phyloP scores from a whole-genome alignment of 2,329 filamentous ascomycete species.

The Penicillium sp. region DNA sequence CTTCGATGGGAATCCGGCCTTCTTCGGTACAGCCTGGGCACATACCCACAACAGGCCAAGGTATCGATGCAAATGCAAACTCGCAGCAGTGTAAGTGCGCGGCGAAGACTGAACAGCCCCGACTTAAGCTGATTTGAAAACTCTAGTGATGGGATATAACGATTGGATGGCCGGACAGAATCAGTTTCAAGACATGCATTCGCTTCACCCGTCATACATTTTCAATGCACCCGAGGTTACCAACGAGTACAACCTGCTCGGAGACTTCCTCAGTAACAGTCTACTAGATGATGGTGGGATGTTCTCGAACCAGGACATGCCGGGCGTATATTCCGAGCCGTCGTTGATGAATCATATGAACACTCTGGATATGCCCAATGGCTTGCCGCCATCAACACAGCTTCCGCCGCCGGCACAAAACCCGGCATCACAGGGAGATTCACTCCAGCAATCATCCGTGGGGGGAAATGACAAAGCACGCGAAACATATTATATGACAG shows the following conservation, averaged over 20 bases:
- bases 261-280: conserved; percentile 91
- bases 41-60: too few species aligned
- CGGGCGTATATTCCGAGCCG: conserved; percentile 57
- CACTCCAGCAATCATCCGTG: conserved; percentile 58
- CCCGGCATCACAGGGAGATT: conserved; percentile 40
- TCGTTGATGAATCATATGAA: conserved; percentile 45
- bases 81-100: conserved; percentile 66
- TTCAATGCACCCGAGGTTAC: conserved; percentile 90
- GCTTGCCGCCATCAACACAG: conserved; percentile 36
- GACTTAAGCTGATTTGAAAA: conserved; percentile 24
- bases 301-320: conserved; percentile 60
- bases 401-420: conserved; percentile 28
- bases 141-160: conserved; percentile 70
- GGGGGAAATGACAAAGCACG: conserved; percentile 62
- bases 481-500: conserved; percentile 91
- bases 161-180: conserved; percentile 74
- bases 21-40: conserved; percentile 62
- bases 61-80: conserved; percentile 58
- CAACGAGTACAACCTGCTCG: conserved; percentile 93
- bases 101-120: conserved; percentile 1
- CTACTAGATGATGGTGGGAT: conserved; percentile 76
- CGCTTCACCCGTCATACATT: conserved; percentile 89
- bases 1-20: conserved; percentile 47
- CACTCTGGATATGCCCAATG: conserved; percentile 27
- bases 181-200: conserved; percentile 90